A percentile compares a stretch with the other conserved stretches of the same genome.
These are phyloP conservation scores for Teunomyces gatunensis DNA, from an alignment of 805 yeast genomes.

Conservation along the genomic window DNA sequence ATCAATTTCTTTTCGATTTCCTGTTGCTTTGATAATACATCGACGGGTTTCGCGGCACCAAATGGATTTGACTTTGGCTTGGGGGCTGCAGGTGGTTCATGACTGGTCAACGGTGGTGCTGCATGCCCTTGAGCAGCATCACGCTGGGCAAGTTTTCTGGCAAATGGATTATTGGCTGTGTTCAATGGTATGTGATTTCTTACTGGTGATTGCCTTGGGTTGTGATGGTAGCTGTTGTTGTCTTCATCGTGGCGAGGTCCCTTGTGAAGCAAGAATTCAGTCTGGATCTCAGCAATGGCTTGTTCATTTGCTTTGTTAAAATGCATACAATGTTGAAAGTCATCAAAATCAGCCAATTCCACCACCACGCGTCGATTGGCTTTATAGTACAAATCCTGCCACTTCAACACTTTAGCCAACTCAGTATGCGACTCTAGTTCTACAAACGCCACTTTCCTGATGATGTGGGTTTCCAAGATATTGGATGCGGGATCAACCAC, in stretches of 20 bases:
- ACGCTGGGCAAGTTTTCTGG: slow-evolving; percentile 2
- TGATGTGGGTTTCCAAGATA: slow-evolving; percentile 34
- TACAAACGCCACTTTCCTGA: slow-evolving; percentile 61
- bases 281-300: slow-evolving; percentile 30
- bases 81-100: slow-evolving; percentile 8
- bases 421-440: slow-evolving; percentile 53
- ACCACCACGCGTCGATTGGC: slow-evolving; percentile 38
- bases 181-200: not conserved
- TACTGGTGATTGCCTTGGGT: not conserved
- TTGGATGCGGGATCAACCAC: slow-evolving; percentile 50
- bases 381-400: slow-evolving; percentile 56
- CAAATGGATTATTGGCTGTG: slow-evolving; percentile 2
- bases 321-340: slow-evolving; percentile 38
- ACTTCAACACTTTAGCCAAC: slow-evolving; percentile 56
- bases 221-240: not conserved
- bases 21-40: slow-evolving; percentile 59
- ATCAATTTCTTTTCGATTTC: slow-evolving; percentile 77
- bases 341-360: slow-evolving; percentile 40
- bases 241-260: not conserved
- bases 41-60: slow-evolving; percentile 85
- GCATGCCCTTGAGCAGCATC: not conserved
- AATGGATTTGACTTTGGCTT: slow-evolving; percentile 63
- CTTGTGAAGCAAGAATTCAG: slow-evolving; percentile 25
- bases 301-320: slow-evolving; percentile 36
- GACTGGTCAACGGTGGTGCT: slow-evolving; percentile 5